Evolutionary conservation across 768 basidiomycete species (phyloP).

Genomic region (Serendipita vermifera): DNA sequence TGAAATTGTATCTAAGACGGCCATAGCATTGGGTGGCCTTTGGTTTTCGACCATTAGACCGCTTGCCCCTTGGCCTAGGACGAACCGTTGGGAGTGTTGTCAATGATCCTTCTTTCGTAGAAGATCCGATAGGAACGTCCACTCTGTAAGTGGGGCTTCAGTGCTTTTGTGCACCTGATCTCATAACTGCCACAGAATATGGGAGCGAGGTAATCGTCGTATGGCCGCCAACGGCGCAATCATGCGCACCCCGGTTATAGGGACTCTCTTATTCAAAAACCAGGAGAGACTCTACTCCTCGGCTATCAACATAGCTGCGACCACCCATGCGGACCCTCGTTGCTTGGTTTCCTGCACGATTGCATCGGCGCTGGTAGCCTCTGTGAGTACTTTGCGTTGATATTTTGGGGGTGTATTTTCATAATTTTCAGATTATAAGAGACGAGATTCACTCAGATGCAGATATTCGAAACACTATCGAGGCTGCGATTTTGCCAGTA

Average conservation of each 20-base stretch:
- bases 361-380: constrained; percentile 1
- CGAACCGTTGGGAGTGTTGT: not conserved
- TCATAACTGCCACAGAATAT: not conserved
- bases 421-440: not conserved
- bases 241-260: not conserved
- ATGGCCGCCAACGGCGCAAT: constrained; percentile 3
- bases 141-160: not conserved
- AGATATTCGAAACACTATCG: not conserved
- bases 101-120: not conserved
- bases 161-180: not conserved
- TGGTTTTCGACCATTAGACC: constrained; percentile 3
- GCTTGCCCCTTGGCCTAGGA: constrained; percentile 2
- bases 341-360: constrained; percentile 8
- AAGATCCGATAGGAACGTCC: not conserved
- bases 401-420: not conserved
- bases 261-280: not conserved
- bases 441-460: not conserved
- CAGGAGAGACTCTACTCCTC: not conserved
- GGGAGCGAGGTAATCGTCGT: not conserved
- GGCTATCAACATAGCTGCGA: not conserved
- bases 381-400: not conserved
- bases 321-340: constrained; percentile 2
- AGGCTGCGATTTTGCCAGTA: not conserved
- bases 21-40: not conserved
- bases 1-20: too few species aligned